A percentile compares a stretch with the other conserved stretches of the same genome.
phyloP scores from a whole-genome alignment of 163 green algal genomes.

The Volvox carteri region DNA sequence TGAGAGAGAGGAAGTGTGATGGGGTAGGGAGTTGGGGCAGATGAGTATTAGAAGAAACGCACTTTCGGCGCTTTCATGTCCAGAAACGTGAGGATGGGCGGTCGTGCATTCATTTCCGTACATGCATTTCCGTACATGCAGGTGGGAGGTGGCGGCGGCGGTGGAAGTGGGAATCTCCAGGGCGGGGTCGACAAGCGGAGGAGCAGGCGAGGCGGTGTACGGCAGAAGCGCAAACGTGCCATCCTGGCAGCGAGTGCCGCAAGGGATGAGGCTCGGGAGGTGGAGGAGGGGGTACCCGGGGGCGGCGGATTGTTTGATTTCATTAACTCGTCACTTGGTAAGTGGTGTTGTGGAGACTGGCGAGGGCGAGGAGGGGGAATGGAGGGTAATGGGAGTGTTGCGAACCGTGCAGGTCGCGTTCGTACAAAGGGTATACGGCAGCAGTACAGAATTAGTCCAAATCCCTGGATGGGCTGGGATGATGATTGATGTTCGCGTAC shows the following conservation, averaged over 20 bases:
- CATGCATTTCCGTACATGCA: too few species aligned
- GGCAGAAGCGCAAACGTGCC: constrained; percentile 13
- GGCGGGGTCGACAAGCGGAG: constrained; percentile 25
- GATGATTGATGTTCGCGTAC: too few species aligned
- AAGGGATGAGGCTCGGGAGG: constrained; percentile 16
- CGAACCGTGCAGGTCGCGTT: too few species aligned
- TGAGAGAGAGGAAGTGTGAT: too few species aligned
- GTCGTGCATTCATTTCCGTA: too few species aligned
- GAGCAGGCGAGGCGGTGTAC: constrained; percentile 20
- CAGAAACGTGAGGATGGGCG: too few species aligned
- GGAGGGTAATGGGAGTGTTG: too few species aligned
- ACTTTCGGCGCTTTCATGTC: neutral
- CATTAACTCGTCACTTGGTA: constrained; percentile 47
- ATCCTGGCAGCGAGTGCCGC: constrained; percentile 9
- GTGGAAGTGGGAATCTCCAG: neutral
- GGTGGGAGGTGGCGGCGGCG: constrained; percentile 10
- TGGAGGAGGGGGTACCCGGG: constrained; percentile 9
- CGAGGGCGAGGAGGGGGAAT: too few species aligned
- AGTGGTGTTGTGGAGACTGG: neutral
- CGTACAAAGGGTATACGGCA: too few species aligned
- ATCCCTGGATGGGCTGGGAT: too few species aligned
- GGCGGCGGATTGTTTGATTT: constrained; percentile 44
- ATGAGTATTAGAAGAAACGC: too few species aligned
- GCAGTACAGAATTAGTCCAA: too few species aligned
- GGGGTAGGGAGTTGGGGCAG: neutral